These are phyloP conservation scores for Ogataea salicorniae DNA, from an alignment of 805 yeast genomes.

Conservation along the genomic window DNA sequence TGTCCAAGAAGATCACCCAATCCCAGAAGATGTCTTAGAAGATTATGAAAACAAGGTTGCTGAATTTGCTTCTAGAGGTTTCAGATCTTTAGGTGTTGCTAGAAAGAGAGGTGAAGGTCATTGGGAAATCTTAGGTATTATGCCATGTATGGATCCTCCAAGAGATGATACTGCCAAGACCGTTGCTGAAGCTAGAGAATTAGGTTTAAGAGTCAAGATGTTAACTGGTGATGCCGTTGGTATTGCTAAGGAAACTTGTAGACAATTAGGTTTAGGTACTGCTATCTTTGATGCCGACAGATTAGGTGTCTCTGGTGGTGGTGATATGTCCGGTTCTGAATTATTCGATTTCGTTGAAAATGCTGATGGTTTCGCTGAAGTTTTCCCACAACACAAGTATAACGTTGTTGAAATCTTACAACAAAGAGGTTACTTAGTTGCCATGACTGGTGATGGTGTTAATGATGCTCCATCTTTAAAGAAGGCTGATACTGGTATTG, in stretches of 20 bases:
- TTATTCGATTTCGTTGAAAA: conserved; percentile 94
- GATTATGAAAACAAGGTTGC: conserved; percentile 96
- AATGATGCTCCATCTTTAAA: conserved; percentile 96
- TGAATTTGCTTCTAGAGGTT: conserved; percentile 97
- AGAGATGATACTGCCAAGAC: conserved; percentile 97
- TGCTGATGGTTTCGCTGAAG: conserved; percentile 97
- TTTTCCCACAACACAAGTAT: conserved; percentile 96
- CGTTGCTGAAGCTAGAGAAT: conserved; percentile 81
- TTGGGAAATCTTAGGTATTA: conserved; percentile 96
- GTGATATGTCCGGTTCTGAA: conserved; percentile 95
- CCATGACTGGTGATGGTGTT: conserved; percentile 99
- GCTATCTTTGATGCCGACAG: conserved; percentile 96
- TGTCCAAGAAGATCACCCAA: conserved; percentile 95
- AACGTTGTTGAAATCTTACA: conserved; percentile 93
- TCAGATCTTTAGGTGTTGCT: conserved; percentile 97
- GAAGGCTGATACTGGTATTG: conserved; percentile 96
- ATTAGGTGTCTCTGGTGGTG: conserved; percentile 88
- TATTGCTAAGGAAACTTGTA: conserved; percentile 97
- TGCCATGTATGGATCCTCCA: conserved; percentile 99
- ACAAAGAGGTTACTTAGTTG: conserved; percentile 94
- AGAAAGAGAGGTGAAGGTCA: conserved; percentile 98
- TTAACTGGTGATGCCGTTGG: conserved; percentile 99
- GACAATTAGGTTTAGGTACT: conserved; percentile 95
- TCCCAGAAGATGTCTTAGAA: conserved; percentile 89
- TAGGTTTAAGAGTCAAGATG: conserved; percentile 96